Percentiles rank a stretch among this genome's conserved stretches.
Conservation (phyloP, 257 asterid genomes). For the Nicotiana obtusifolia region DNA sequence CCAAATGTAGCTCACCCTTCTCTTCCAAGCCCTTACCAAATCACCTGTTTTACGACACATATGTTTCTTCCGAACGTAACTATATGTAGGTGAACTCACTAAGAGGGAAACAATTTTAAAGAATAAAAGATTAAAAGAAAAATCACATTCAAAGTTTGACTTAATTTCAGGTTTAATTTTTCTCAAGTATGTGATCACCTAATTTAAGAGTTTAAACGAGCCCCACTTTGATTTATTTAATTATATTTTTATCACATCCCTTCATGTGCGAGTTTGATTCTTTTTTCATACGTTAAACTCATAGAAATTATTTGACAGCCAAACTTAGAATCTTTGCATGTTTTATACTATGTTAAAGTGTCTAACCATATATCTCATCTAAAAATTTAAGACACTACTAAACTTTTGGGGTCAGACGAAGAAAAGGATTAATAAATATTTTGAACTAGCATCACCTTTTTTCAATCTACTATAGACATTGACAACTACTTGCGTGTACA, state of each 20-base stretch:
- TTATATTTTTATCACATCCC: no score
- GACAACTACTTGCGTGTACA: slow-evolving; percentile 17
- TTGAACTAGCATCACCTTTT: background rate
- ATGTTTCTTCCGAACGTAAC: background rate
- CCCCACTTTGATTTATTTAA: no score
- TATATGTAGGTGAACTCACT: slow-evolving; percentile 19
- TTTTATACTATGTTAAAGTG: no score
- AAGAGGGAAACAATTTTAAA: background rate
- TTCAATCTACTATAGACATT: slow-evolving; percentile 5
- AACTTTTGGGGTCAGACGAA: no score
- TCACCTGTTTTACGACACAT: slow-evolving; percentile 4
- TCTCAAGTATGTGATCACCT: no score
- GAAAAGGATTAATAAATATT: background rate
- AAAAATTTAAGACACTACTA: no score
- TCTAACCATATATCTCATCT: no score
- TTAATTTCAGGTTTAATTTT: background rate
- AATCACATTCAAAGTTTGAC: background rate
- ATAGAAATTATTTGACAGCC: no score
- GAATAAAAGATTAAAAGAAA: background rate
- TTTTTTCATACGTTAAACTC: no score
- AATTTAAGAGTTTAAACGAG: no score
- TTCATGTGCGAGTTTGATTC: no score
- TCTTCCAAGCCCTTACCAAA: background rate
- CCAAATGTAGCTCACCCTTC: slow-evolving; percentile 20
- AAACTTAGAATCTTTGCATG: no score